Evolutionary conservation across 2,329 filamentous ascomycete genomes (phyloP).

Genomic region (Verticillium dahliae): DNA sequence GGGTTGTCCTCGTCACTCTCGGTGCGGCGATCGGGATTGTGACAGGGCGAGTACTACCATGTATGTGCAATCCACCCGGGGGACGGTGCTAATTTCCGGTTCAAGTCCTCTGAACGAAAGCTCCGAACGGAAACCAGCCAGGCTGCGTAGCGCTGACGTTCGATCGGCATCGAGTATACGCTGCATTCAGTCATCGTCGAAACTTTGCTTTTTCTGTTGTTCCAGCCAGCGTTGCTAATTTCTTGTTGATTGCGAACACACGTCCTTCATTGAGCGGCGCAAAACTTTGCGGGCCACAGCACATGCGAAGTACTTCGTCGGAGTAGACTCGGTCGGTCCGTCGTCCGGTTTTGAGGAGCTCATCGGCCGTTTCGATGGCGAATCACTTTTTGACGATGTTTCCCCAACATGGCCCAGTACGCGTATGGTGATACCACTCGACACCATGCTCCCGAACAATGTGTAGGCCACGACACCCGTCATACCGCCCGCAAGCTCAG

Average conservation of each 20-base stretch:
- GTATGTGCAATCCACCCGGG: background rate
- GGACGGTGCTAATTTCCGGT: background rate
- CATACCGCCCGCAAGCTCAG: background rate
- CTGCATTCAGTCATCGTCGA: background rate
- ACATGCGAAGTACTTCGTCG: too few species aligned
- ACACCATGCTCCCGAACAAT: too few species aligned
- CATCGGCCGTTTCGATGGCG: too few species aligned
- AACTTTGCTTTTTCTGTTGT: background rate
- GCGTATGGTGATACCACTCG: too few species aligned
- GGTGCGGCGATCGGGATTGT: background rate
- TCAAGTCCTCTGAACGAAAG: background rate
- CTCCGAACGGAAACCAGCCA: background rate
- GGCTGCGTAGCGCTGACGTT: background rate
- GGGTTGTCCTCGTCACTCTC: background rate
- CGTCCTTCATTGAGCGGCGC: too few species aligned
- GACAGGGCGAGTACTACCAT: background rate
- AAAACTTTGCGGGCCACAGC: too few species aligned
- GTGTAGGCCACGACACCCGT: too few species aligned
- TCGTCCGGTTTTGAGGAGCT: too few species aligned
- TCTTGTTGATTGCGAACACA: too few species aligned
- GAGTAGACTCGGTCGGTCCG: too few species aligned
- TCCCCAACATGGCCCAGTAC: too few species aligned
- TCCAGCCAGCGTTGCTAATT: background rate
- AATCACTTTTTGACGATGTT: too few species aligned
- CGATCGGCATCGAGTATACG: background rate